Evolutionary conservation across 2,329 filamentous ascomycete genomes (phyloP), one percentile per base, ranked within the genome.

Genomic region (Trichoderma semiorbis): DNA sequence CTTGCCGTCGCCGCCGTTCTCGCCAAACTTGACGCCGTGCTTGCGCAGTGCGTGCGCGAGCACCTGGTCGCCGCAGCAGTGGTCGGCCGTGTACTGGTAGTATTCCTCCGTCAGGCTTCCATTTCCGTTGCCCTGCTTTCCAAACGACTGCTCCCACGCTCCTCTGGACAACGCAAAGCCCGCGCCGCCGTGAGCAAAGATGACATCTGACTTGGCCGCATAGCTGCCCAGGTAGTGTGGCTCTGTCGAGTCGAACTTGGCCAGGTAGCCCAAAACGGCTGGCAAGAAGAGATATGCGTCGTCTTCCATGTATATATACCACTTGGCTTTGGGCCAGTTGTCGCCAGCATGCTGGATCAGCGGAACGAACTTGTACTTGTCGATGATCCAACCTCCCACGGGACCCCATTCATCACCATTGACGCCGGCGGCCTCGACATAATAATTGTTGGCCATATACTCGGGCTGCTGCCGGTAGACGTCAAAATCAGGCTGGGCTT

Each of bases 281-380:
- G 75, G 75, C 21, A 77, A 62, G 60, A 77, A 77, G 18, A 77
- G 69, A 69, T 77, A 77, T 8, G 76, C 28, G 50, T 77, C 76
- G 53, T 77, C 76, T 53, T 77, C 76, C 74, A 75, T 77, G 57
- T 77, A 77, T 43, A 77, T 74, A 61, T 77, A 77, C 76, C 75
- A 77, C 65, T 76, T 76, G 3, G 75, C 76, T 12, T 58, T 36
- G 1, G 76, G 76, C 74, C 75, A 77, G 55, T 75, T 74, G 26
- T 55, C 28, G 8, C 76, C 76, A 1, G 76, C 76, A 60, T 77
- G 76, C 65, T 76, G 73, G 68, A 77, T 74, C 18, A 77, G 72
- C 6, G 76, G 76, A 3, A 77, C 21, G 50, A 77, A 77, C 67
- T 77, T 77, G 72, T 77, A 77, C 73, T 77, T 77, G 74, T 77